Percentiles rank a stretch among this genome's conserved stretches.
phyloP scores from a whole-genome alignment of 768 basidiomycete genomes.

The Lentinula raphanica region DNA sequence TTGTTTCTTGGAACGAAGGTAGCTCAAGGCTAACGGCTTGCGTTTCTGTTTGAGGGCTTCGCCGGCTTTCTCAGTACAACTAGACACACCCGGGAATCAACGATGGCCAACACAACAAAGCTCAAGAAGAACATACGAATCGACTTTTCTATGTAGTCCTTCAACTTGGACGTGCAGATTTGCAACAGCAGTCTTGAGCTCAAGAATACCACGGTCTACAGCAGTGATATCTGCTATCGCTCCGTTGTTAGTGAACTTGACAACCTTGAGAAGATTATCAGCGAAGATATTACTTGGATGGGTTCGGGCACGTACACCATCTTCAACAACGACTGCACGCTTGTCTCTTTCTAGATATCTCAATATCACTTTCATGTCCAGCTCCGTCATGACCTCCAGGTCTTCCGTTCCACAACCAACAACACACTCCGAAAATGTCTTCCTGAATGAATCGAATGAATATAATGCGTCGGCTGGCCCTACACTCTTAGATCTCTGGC shows the following conservation, averaged over 20 bases:
- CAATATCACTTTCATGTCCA: conserved; percentile 66
- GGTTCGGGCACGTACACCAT: conserved; percentile 47
- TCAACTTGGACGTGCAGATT: conserved; percentile 68
- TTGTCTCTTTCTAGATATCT: conserved; percentile 79
- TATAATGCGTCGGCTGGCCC: conserved; percentile 60
- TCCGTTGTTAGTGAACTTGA: conserved; percentile 64
- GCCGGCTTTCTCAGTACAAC: conserved; percentile 63
- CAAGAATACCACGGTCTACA: conserved; percentile 80
- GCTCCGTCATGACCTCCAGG: conserved; percentile 39
- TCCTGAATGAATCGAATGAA: conserved; percentile 54
- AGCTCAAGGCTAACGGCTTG: conserved; percentile 67
- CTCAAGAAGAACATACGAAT: conserved; percentile 47
- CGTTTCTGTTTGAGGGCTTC: conserved; percentile 62
- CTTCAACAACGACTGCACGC: conserved; percentile 54
- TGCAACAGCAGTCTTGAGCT: conserved; percentile 66
- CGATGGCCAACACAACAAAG: neutral
- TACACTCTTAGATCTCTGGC: conserved; percentile 35
- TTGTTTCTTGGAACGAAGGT: conserved; percentile 77
- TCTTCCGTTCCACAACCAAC: conserved; percentile 12
- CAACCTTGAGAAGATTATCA: conserved; percentile 41
- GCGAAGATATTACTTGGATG: neutral
- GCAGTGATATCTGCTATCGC: conserved; percentile 48
- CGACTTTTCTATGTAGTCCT: conserved; percentile 62
- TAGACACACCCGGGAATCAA: conserved; percentile 21
- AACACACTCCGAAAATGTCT: conserved; percentile 43